phyloP scores from a whole-genome alignment of 805 yeast genomes.

The Lachancea waltii region DNA sequence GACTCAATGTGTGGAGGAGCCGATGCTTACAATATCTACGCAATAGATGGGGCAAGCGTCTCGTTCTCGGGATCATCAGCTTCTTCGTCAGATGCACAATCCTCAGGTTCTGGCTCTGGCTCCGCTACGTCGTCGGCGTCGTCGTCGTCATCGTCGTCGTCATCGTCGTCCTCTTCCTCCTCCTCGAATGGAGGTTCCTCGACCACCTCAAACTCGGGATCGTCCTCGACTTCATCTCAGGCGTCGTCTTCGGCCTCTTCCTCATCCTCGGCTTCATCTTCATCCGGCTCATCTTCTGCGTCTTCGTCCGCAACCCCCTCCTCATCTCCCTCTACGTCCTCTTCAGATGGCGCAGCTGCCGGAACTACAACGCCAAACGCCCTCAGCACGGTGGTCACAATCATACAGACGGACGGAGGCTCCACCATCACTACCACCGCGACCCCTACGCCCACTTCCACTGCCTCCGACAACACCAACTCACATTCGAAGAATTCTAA shows the following conservation, averaged over 20 bases:
- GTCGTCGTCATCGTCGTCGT: slow-evolving; percentile 9
- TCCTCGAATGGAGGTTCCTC: too few relatives aligned
- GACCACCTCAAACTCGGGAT: too few relatives aligned
- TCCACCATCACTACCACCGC: slow-evolving; percentile 26
- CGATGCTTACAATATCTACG: slow-evolving; percentile 40
- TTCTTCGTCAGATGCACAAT: background rate
- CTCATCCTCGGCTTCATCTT: slow-evolving; percentile 18
- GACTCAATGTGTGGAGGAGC: slow-evolving; percentile 59
- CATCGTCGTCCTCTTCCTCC: slow-evolving; percentile 5
- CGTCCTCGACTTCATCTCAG: too few relatives aligned
- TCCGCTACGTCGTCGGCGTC: slow-evolving; percentile 7
- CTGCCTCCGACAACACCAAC: slow-evolving; percentile 14
- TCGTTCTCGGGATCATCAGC: slow-evolving; percentile 14
- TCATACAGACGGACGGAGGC: slow-evolving; percentile 27
- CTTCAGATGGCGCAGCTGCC: slow-evolving; percentile 22
- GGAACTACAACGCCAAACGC: too few relatives aligned
- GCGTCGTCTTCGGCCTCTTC: slow-evolving; percentile 9
- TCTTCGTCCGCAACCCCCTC: slow-evolving; percentile 21
- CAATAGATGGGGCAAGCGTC: slow-evolving; percentile 21
- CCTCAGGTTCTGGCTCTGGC: background rate
- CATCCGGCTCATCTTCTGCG: slow-evolving; percentile 19
- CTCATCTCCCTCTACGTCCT: slow-evolving; percentile 10
- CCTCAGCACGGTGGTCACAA: too few relatives aligned
- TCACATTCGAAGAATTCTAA: slow-evolving; percentile 9
- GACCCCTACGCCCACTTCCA: slow-evolving; percentile 20